These are phyloP conservation scores for Chamaecrista fasciculata DNA, from an alignment of 306 rosid species.

Conservation along the genomic window DNA sequence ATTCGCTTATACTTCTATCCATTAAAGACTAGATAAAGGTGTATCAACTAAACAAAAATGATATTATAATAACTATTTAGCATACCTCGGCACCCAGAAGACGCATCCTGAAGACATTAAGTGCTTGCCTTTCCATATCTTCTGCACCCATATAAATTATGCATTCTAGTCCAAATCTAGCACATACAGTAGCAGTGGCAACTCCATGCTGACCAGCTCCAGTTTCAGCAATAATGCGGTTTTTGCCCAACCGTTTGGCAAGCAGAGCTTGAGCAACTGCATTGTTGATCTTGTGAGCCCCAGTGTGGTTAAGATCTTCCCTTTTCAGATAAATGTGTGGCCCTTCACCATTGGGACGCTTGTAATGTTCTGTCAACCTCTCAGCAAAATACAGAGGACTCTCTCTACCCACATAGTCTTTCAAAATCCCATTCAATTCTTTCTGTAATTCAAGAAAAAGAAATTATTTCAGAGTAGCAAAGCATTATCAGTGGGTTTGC, in stretches of 20 bases:
- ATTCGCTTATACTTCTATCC: not conserved
- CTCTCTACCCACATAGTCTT: slow-evolving; percentile 93
- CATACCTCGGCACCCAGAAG: slow-evolving; percentile 96
- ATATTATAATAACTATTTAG: slow-evolving; percentile 15
- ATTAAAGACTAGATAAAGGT: slow-evolving; percentile 10
- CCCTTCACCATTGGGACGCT: slow-evolving; percentile 69
- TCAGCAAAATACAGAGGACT: slow-evolving; percentile 94
- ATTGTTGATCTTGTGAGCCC: slow-evolving; percentile 92
- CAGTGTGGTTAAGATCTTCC: slow-evolving; percentile 95
- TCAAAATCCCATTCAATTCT: slow-evolving; percentile 64
- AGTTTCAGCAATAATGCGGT: slow-evolving; percentile 84
- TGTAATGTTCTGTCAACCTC: slow-evolving; percentile 76
- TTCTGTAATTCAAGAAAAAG: slow-evolving; percentile 43
- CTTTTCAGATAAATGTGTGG: slow-evolving; percentile 80
- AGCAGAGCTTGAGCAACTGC: slow-evolving; percentile 90
- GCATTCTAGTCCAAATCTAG: slow-evolving; percentile 78
- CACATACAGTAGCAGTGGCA: slow-evolving; percentile 92
- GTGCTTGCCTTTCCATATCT: slow-evolving; percentile 94
- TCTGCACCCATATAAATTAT: slow-evolving; percentile 92
- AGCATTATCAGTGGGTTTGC: not conserved
- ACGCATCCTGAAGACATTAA: slow-evolving; percentile 82
- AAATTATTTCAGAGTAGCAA: not conserved
- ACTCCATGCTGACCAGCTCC: slow-evolving; percentile 99
- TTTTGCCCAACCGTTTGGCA: slow-evolving; percentile 77
- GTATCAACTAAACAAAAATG: not conserved